These are phyloP conservation scores for Lepidium aucheri DNA, from an alignment of 345 rosid genomes.

Conservation along the genomic window DNA sequence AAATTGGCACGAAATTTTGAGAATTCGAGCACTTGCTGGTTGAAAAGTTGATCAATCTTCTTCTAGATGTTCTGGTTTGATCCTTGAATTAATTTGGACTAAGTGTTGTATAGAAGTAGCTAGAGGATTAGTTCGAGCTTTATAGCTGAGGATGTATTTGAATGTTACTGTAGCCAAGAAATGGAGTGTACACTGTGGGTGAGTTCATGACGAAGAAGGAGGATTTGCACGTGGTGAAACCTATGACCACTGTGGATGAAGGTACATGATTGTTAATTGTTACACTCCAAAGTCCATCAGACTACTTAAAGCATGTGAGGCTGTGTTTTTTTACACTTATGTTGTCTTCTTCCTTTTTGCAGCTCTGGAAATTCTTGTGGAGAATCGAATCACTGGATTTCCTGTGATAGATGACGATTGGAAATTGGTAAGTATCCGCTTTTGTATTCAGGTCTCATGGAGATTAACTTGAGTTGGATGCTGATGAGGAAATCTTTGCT, in stretches of 20 bases:
- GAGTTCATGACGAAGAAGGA: constrained; percentile 84
- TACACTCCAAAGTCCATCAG: neutral
- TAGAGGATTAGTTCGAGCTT: neutral
- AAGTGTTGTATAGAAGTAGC: neutral
- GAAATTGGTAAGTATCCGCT: constrained; percentile 48
- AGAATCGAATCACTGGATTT: constrained; percentile 75
- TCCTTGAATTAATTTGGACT: neutral
- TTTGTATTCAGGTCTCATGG: neutral
- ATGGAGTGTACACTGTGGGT: constrained; percentile 63
- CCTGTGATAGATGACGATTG: constrained; percentile 85
- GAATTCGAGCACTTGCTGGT: neutral
- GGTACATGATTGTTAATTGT: constrained; percentile 34
- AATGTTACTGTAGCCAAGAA: constrained; percentile 40
- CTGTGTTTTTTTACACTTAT: neutral
- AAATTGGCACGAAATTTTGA: neutral
- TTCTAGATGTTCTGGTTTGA: neutral
- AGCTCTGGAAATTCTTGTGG: constrained; percentile 72
- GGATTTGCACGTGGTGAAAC: constrained; percentile 63
- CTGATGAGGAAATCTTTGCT: constrained; percentile 14
- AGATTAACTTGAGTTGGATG: neutral
- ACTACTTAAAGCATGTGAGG: neutral
- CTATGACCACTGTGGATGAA: constrained; percentile 75
- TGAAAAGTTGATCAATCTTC: neutral
- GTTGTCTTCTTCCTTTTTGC: neutral
- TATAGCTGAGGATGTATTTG: neutral